Base-by-base conservation (phyloP, 2,329 filamentous ascomycete species). In the Aspergillus brunneoviolaceus region DNA sequence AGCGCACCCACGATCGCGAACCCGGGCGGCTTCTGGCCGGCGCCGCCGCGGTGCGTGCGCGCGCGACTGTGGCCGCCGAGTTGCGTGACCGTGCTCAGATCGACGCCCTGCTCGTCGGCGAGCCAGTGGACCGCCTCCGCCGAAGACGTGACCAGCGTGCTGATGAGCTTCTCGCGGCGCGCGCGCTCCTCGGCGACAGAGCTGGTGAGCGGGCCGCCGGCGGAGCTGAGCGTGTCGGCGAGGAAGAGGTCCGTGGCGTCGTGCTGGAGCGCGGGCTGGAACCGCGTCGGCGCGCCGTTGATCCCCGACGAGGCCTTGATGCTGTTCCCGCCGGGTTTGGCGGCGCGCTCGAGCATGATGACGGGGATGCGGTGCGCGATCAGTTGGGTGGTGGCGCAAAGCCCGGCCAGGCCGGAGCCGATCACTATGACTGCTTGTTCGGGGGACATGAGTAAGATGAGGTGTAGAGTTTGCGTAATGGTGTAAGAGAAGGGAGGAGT, bases 291-390 rank as follows among this genome's bases (percentile, higher is more conserved):
- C 0, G 85, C 85, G 6, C 85, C 86, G 64, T 87, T 88, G 72
- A 89, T 89, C 0, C 86, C 86, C 0, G 85, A 88, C 0, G 86
- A 88, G 0, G 86, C 86, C 72, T 89, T 89, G 73, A 89, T 87
- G 67, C 81, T 85, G 67, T 89, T 88, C 2, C 86, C 85, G 39
- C 86, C 86, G 0, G 86, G 84, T 67, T 86, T 87, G 2, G 80
- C 68, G 0, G 81, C 80, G 21, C 85, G 83, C 60, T 89, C 87
- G 12, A 89, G 78, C 53, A 89, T 77, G 33, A 79, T 77, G 0
- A 89, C 86, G 0, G 79, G 72, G 2, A 83, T 77, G 45, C 81
- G 80, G 12, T 81, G 77, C 3, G 77, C 72, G 4, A 88, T 75
- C 6, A 87, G 82, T 60, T 84, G 79, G 47, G 83, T 81, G 3